Evolutionary conservation across 164 flowering plant genomes (phyloP), one percentile per base, ranked within the genome.

Genomic region (Houttuynia cordata): DNA sequence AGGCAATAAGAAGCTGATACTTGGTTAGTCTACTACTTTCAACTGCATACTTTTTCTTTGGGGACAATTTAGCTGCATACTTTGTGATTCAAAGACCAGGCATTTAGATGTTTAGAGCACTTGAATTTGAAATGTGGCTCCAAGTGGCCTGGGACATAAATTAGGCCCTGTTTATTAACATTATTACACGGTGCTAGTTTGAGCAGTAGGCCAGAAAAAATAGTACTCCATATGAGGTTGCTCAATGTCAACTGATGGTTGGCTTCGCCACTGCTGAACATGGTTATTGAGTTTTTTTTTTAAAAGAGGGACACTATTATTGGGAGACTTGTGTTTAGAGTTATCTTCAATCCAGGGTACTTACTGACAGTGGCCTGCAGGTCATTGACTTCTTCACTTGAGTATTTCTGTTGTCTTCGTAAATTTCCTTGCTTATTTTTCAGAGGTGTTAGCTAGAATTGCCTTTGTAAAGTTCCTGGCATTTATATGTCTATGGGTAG

Each of bases 1-100:
- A 71, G 96, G 94, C 72, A 91, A 88, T 64, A 91, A 85, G 66
- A 91, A 91, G 81, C 91, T 91, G 59, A 85, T 91, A 64, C 83
- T 88, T 58, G 98, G 98, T 88, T 77, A 76, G 57, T 55, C 1
- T 45, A 42, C 49, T 10, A 14, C 17, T 42, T 10, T 42, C 17
- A 10, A n/a, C n/a, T n/a, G n/a, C n/a, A 40, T 40, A 40, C 42
- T 40, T 40, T 40, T 10, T 40, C 10, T 40, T 10, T 40, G n/a
- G n/a, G n/a, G n/a, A n/a, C n/a, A n/a, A n/a, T n/a, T n/a, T n/a
- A n/a, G 37, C 37, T 30, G 6, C 37, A 30, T 30, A 30, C 37
- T 30, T 30, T 30, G 37, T 6, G 6, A 30, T 42, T 42, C 17
- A 4, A 42, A 4, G 49, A 42, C 17, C 10, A 10, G 17, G 49